Percentiles rank a stretch among this genome's conserved stretches.
Evolutionary conservation across 192 early-diverging fungal species (phyloP).

Genomic region (Coemansia sp.): DNA sequence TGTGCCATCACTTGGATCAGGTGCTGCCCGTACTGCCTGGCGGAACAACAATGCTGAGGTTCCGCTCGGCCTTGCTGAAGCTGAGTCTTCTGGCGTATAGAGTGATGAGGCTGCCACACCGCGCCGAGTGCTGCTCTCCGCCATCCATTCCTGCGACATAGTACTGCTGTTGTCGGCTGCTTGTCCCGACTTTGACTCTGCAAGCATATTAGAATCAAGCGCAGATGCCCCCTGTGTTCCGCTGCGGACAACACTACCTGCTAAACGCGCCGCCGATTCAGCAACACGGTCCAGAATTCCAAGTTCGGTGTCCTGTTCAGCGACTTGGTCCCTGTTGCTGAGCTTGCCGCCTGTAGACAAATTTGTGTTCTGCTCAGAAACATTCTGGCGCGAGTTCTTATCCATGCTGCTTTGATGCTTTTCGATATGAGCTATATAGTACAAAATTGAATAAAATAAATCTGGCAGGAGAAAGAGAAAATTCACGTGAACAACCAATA

Average conservation of each 20-base stretch:
- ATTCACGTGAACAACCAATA: background rate
- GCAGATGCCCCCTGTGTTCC: conserved; percentile 8
- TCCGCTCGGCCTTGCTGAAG: background rate
- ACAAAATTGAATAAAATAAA: background rate
- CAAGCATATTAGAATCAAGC: conserved; percentile 15
- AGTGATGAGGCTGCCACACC: conserved; percentile 53
- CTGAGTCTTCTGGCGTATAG: background rate
- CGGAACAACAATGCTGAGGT: conserved; percentile 73
- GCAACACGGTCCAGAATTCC: conserved; percentile 25
- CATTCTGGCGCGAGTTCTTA: background rate
- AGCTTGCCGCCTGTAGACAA: background rate
- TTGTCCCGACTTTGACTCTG: conserved; percentile 27
- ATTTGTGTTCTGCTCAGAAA: background rate
- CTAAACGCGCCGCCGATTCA: conserved; percentile 32
- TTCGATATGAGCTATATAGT: background rate
- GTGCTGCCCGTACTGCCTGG: conserved; percentile 22
- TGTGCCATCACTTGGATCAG: background rate
- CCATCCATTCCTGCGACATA: conserved; percentile 21
- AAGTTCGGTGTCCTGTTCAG: background rate
- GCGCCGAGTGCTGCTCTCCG: conserved; percentile 9
- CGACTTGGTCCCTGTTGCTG: background rate
- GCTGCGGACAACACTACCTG: conserved; percentile 19
- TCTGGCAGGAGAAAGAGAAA: background rate
- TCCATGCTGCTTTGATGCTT: background rate
- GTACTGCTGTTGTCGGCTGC: conserved; percentile 8